Evolutionary conservation across 176 grass and related monocot species (phyloP).

Genomic region (Bromus sterilis): DNA sequence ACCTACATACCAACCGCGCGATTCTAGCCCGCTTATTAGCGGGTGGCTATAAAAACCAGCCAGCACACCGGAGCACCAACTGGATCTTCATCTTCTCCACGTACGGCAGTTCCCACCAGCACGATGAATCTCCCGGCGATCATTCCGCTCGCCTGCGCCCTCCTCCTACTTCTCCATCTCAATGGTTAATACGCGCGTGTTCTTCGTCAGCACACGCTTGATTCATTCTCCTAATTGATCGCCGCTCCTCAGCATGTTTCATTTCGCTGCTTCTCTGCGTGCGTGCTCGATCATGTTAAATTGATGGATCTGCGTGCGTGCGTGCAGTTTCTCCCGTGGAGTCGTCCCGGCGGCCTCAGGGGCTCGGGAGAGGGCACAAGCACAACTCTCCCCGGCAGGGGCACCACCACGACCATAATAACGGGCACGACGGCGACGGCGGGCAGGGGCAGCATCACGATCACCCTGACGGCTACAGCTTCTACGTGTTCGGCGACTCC

Average conservation of each 20-base stretch:
- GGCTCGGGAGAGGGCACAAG: neutral
- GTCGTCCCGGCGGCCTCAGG: neutral
- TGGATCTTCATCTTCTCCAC: no score
- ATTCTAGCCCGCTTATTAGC: no score
- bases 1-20: no score
- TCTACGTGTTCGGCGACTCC: neutral
- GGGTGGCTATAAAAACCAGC: no score
- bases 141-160: neutral
- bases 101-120: no score
- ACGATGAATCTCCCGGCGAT: neutral
- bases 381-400: no score
- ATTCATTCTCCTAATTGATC: neutral
- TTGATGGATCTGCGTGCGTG: neutral
- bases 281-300: neutral
- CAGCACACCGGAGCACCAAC: no score
- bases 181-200: neutral
- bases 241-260: neutral
- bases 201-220: neutral
- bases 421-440: neutral
- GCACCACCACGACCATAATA: neutral
- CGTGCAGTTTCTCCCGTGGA: neutral
- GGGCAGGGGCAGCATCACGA: neutral
- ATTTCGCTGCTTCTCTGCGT: neutral
- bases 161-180: neutral
- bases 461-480: neutral